Conservation (phyloP, 2,329 filamentous ascomycete genomes). For the Scytalidium lignicola region DNA sequence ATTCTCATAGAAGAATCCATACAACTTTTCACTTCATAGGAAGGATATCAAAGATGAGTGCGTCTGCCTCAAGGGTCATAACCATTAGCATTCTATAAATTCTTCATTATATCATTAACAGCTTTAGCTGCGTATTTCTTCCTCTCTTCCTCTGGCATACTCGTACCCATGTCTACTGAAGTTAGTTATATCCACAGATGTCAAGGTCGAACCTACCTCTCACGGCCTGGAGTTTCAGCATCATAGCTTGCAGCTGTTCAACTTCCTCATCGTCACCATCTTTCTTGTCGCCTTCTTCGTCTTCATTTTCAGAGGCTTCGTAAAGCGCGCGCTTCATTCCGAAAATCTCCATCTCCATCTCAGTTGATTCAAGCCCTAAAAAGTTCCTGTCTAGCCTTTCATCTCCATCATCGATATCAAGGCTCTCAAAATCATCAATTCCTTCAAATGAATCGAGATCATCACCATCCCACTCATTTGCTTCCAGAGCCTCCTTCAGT, state of each 20-base stretch:
- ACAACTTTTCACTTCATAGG: no score
- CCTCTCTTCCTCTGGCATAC: conserved; percentile 55
- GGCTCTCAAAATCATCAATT: conserved; percentile 31
- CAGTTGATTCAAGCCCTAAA: conserved; percentile 25
- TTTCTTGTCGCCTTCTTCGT: conserved; percentile 27
- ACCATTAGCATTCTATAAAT: conserved; percentile 13
- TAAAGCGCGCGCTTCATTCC: conserved; percentile 32
- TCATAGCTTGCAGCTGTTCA: conserved; percentile 56
- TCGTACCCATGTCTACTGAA: conserved; percentile 50
- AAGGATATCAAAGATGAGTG: background rate
- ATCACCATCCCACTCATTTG: conserved; percentile 56
- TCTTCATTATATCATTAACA: conserved; percentile 59
- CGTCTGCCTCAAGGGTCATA: background rate
- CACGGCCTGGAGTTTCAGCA: conserved; percentile 58
- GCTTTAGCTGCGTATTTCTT: conserved; percentile 56
- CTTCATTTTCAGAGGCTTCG: conserved; percentile 13
- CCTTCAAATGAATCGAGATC: conserved; percentile 30
- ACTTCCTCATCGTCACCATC: conserved; percentile 36
- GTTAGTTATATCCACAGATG: conserved; percentile 7
- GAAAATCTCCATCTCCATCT: conserved; percentile 33
- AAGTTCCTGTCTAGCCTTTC: conserved; percentile 20
- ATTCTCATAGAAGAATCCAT: no score
- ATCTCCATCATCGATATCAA: conserved; percentile 21
- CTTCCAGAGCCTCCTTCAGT: conserved; percentile 55
- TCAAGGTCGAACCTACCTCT: conserved; percentile 20